These are phyloP conservation scores for Aspergillus sp. DNA, from an alignment of 2,329 filamentous ascomycete species.

Conservation along the genomic window DNA sequence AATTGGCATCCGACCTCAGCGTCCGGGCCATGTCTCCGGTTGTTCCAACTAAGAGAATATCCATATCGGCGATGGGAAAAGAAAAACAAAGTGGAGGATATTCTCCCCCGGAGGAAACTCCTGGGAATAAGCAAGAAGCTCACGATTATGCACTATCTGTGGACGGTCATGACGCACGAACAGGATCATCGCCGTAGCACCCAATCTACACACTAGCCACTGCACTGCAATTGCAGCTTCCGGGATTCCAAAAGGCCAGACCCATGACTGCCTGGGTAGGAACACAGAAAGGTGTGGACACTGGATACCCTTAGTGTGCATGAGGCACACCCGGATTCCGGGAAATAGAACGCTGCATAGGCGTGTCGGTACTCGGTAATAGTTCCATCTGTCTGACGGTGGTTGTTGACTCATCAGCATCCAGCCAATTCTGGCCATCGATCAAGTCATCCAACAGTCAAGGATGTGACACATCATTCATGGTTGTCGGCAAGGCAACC, in stretches of 20 bases:
- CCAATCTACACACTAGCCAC: background rate
- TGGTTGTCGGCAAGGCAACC: conserved; percentile 19
- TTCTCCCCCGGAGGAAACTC: too few species aligned
- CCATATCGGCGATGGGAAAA: background rate
- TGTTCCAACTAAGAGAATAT: background rate
- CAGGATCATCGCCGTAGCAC: conserved; percentile 1
- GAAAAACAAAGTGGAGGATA: background rate
- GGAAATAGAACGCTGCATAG: conserved; percentile 5
- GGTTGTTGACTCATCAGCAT: conserved; percentile 3
- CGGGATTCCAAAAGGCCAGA: background rate
- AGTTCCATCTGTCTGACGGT: background rate
- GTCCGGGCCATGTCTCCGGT: background rate
- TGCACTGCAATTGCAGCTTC: conserved; percentile 4
- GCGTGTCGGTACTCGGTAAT: background rate
- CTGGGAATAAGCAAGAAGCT: background rate
- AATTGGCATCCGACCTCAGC: background rate
- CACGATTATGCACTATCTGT: background rate
- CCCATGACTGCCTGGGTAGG: background rate
- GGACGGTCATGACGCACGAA: background rate
- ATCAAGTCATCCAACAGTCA: background rate
- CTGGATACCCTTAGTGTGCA: conserved; percentile 9
- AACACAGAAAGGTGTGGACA: background rate
- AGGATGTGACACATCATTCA: conserved; percentile 22
- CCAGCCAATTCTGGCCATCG: background rate
- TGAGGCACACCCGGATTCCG: conserved; percentile 12